Evolutionary conservation across 768 basidiomycete genomes (phyloP).

Genomic region (Trametes gibbosa): DNA sequence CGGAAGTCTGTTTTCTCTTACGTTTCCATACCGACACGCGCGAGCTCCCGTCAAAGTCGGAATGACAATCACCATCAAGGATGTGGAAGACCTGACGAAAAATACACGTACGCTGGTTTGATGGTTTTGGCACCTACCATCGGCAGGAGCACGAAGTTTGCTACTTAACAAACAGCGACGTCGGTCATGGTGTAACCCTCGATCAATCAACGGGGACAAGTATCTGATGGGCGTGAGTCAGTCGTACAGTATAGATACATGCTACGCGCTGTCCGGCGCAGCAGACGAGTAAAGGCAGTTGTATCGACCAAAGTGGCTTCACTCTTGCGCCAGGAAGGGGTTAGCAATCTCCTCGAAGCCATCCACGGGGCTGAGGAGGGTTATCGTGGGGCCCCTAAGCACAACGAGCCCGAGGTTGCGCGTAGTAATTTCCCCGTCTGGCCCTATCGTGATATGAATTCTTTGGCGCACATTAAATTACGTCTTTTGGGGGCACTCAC

Average conservation of each 20-base stretch:
- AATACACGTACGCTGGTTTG: no score
- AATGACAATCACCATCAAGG: neutral
- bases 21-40: neutral
- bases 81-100: neutral
- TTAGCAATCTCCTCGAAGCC: slow-evolving; percentile 94
- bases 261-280: neutral
- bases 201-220: neutral
- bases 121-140: no score
- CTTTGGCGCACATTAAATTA: slow-evolving; percentile 36
- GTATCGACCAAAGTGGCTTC: neutral
- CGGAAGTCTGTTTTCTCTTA: neutral
- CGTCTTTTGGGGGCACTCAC: slow-evolving; percentile 17
- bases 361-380: slow-evolving; percentile 90
- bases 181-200: neutral
- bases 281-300: neutral
- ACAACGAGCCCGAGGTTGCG: slow-evolving; percentile 83
- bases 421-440: slow-evolving; percentile 63
- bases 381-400: slow-evolving; percentile 91
- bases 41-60: neutral
- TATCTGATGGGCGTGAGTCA: neutral
- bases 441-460: slow-evolving; percentile 14
- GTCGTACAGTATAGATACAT: slow-evolving; percentile 7
- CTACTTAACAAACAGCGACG: no score
- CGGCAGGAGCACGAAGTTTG: no score
- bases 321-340: slow-evolving; percentile 74